Evolutionary conservation across 805 yeast species (phyloP), one percentile per base, ranked within the genome.

Genomic region (Candida glaebosa): DNA sequence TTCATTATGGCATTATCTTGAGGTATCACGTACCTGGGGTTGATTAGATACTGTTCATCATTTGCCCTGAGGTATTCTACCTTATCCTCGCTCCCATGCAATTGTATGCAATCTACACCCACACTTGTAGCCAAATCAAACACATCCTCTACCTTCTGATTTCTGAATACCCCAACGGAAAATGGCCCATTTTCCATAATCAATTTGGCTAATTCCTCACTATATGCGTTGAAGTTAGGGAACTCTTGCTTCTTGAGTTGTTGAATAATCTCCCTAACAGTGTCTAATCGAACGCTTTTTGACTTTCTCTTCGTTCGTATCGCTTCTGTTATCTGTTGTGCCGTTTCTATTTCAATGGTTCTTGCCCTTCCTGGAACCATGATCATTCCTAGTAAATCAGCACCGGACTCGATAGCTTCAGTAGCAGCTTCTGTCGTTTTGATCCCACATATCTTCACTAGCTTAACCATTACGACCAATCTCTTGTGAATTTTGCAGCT

Each of bases 361-460:
- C 99, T 75, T 30, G 76, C 75, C 42, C 96, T 67, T 17, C 76
- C 76, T 0, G 97, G 98, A 2, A 89, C 98, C 57, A 93, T 60
- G 20, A 93, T 93, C 50, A 87, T 78, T 1, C 99, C 99, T 2
- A 91, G 53, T 31, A 87, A 59, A 48, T 84, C 78, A 0, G 97
- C 90, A 0, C 95, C 95, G 5, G 69, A 47, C 0, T 75, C 77
- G 0, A 89, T 63, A 0, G 96, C 96, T 4, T 52, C 54, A n/a
- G 61, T 46, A 0, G 96, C 97, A 0, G 87, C 87, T 35, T 81
- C 84, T 0, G 62, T 57, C 2, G 83, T 71, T 49, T 77, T 76
- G 17, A 91, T 58, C 0, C 99, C 99, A 59, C 99, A 91, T 3
- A 91, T 80, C 56, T 91, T 91, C 4, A 85, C 84, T n/a, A 87